Evolutionary conservation across 352 stramenopile genomes (phyloP), one percentile per base, ranked within the genome.

Genomic region (Phytopythium mirpurense): DNA sequence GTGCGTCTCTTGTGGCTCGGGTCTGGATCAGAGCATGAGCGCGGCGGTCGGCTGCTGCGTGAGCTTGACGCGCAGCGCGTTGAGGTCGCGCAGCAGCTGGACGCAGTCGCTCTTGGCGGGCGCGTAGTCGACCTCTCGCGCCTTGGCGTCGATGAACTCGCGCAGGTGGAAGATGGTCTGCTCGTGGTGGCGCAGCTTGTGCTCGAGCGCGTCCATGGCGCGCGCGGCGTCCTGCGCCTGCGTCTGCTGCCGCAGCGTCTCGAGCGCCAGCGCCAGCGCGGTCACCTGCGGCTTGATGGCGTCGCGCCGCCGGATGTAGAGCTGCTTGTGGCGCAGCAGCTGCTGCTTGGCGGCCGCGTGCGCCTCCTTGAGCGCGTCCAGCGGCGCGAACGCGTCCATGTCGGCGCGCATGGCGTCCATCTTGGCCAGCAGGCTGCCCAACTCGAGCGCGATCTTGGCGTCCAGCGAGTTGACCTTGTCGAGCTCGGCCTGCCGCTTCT

Each of bases 121-220:
- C 26, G 96, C 80, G 60, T 95, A 97, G 66, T 96, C 82, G 46
- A 95, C 88, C 56, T 96, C 87, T 50, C 86, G 72, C 49, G 78
- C 77, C 62, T 96, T 96, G 24, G 82, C 78, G 59, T 95, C 89
- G 24, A 95, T 83, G 54, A 79, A 96, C 47, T 97, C 90, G 59
- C 80, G 82, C 24, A 97, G 54, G 59, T 91, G 84, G 66, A 96
- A 97, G 45, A 97, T 97, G 43, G 90, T 96, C 62, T 97, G 88
- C 62, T 96, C 86, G 60, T 97, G 90, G 58, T 95, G 84, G 11
- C 84, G 74, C 54, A 97, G 62, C 60, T 96, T 96, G 47, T 93
- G 78, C 68, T 97, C 89, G 12, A 97, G 69, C 1, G 81, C 73
- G 54, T 93, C 77, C 40, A 96, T 54, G 32, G 72, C 90, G 54